Evolutionary conservation across 176 grass and related monocot genomes (phyloP), one percentile per base, ranked within the genome.

Genomic region (Tuctoria greenei): DNA sequence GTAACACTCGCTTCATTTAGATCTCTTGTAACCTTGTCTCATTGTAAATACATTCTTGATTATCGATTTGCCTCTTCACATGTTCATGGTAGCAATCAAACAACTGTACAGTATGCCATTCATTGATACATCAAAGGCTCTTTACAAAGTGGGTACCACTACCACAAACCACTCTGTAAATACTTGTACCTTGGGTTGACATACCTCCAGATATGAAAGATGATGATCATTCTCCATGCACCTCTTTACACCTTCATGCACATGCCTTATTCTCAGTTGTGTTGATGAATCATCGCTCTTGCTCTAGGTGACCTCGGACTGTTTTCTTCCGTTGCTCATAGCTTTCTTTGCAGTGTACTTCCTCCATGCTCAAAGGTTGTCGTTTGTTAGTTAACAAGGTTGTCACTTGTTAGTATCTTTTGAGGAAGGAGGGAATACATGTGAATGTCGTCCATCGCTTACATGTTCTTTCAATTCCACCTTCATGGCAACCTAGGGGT

Each of bases 71-170:
- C 0, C 9, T 55, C 56, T 31, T 31, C 31, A 31, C 31, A 3
- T 38, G 82, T 67, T 78, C 14, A 2, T 67, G 50, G 66, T 61
- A 66, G 58, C 59, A 60, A 72, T 73, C 59, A 78, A 37, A 18
- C 50, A 78, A 78, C 10, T 82, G 85, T 83, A 78, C 74, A 83
- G 74, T 72, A 45, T 10, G 8, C 61, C 51, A 82, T 73, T 82
- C 79, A 37, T 87, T 9, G 1, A 67, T 6, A 27, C 26, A n/a
- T n/a, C n/a, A n/a, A n/a, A n/a, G n/a, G n/a, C n/a, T n/a, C n/a
- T 27, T 4, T 21, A 4, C 49, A 74, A 36, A 68, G 16, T 10
- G 27, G 26, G 52, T 60, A 20, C 60, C n/a, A n/a, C n/a, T n/a
- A n/a, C n/a, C 28, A 44, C 73, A 72, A 61, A 13, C 60, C 31